phyloP scores from a whole-genome alignment of 2,329 filamentous ascomycete genomes.

The Sarocladium brachiariae region DNA sequence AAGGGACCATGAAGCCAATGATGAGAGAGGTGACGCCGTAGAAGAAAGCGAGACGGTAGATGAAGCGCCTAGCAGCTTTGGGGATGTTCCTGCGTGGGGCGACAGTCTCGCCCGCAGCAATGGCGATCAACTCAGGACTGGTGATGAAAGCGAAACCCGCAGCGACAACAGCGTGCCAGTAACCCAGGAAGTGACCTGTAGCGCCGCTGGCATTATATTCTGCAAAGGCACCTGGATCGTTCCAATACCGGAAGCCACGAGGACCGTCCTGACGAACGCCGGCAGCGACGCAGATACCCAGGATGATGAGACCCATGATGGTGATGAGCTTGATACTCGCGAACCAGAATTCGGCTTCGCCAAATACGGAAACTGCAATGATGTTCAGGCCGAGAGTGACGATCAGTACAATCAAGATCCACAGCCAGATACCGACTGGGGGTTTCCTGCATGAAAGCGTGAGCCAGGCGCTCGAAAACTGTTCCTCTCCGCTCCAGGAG shows the following conservation, averaged over 20 bases:
- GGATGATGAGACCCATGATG: slow-evolving; percentile 50
- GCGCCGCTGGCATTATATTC: slow-evolving; percentile 38
- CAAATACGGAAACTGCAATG: slow-evolving; percentile 49
- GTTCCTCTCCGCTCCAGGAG: no score
- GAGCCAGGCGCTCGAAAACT: not conserved
- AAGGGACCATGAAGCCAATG: slow-evolving; percentile 57
- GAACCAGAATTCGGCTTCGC: slow-evolving; percentile 57
- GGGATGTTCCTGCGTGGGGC: slow-evolving; percentile 60
- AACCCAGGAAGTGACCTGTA: slow-evolving; percentile 50
- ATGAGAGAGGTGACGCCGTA: slow-evolving; percentile 57
- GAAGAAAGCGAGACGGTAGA: slow-evolving; percentile 56
- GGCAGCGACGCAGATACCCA: slow-evolving; percentile 50
- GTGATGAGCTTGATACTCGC: slow-evolving; percentile 53
- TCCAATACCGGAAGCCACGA: slow-evolving; percentile 35
- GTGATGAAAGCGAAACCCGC: slow-evolving; percentile 57
- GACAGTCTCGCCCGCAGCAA: slow-evolving; percentile 58
- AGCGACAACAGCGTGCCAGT: slow-evolving; percentile 50
- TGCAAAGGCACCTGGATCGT: slow-evolving; percentile 35
- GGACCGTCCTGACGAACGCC: slow-evolving; percentile 41
- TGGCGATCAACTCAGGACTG: slow-evolving; percentile 55
- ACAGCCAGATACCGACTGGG: slow-evolving; percentile 45
- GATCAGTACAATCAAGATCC: slow-evolving; percentile 51
- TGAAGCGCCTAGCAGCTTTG: slow-evolving; percentile 54
- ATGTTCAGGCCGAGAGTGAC: slow-evolving; percentile 50
- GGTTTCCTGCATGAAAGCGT: slow-evolving; percentile 21